A percentile compares a stretch with the other conserved stretches of the same genome.
phyloP scores from a whole-genome alignment of 2,329 filamentous ascomycete genomes.

The Phyllosticta paracitricarpa region DNA sequence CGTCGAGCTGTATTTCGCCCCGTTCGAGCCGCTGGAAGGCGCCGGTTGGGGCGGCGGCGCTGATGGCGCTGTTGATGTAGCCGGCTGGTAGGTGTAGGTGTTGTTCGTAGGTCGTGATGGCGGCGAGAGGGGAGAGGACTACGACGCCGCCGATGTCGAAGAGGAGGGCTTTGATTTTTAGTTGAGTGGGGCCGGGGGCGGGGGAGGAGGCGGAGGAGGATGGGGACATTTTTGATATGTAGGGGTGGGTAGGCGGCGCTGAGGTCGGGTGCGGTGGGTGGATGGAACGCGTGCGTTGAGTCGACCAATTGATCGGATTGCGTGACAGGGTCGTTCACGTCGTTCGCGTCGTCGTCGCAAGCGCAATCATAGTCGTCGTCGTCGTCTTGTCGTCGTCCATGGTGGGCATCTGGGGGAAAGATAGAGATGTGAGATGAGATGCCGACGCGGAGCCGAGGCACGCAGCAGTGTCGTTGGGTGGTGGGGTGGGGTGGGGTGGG shows the following conservation, averaged over 20 bases:
- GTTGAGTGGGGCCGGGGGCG: too few relatives aligned
- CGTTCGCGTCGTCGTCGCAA: too few relatives aligned
- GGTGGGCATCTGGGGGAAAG: too few relatives aligned
- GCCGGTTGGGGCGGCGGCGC: conserved; percentile 63
- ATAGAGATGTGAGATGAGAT: neutral
- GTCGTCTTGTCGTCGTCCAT: neutral
- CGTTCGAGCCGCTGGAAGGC: conserved; percentile 84
- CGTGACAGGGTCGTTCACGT: too few relatives aligned
- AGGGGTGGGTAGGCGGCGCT: neutral
- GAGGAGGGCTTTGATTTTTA: conserved; percentile 35
- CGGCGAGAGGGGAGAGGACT: conserved; percentile 87
- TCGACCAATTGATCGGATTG: too few relatives aligned
- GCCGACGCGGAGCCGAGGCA: neutral
- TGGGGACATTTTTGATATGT: neutral
- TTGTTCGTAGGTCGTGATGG: conserved; percentile 83
- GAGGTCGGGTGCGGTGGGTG: too few relatives aligned
- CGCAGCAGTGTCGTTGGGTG: too few relatives aligned
- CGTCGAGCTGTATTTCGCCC: conserved; percentile 67
- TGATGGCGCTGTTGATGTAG: conserved; percentile 88
- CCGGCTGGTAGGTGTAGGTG: conserved; percentile 67
- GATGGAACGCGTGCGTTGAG: too few relatives aligned
- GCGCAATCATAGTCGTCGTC: too few relatives aligned
- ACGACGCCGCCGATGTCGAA: conserved; percentile 95
- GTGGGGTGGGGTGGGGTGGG: too few relatives aligned
- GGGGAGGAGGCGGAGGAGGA: neutral